phyloP scores from a whole-genome alignment of 2,329 filamentous ascomycete species.

The Sporothrix brasiliensis region DNA sequence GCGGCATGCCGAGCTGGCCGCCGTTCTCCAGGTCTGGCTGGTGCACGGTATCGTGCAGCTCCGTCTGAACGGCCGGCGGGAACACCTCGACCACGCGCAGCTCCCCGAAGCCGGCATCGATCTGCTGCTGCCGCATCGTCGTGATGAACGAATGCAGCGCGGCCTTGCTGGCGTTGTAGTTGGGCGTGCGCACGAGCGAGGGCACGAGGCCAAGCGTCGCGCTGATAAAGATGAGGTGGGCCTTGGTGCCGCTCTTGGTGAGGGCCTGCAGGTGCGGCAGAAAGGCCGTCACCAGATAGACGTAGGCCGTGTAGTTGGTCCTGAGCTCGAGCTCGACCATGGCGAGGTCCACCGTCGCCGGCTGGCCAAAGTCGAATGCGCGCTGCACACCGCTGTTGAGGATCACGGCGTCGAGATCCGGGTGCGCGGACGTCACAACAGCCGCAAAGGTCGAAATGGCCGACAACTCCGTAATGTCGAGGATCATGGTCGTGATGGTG shows the following conservation, averaged over 20 bases:
- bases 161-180: slow-evolving; percentile 55
- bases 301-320: slow-evolving; percentile 51
- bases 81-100: slow-evolving; percentile 50
- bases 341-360: slow-evolving; percentile 46
- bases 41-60: slow-evolving; percentile 48
- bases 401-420: slow-evolving; percentile 55
- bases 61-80: slow-evolving; percentile 48
- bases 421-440: slow-evolving; percentile 44
- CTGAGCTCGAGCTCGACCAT: slow-evolving; percentile 48
- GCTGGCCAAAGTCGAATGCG: slow-evolving; percentile 49
- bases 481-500: slow-evolving; percentile 39
- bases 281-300: slow-evolving; percentile 50
- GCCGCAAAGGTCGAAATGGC: slow-evolving; percentile 43
- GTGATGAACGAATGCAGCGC: slow-evolving; percentile 52
- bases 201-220: slow-evolving; percentile 46
- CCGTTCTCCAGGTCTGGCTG: slow-evolving; percentile 50
- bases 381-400: slow-evolving; percentile 56
- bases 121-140: slow-evolving; percentile 51
- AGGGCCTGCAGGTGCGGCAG: slow-evolving; percentile 48
- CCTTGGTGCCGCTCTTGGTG: slow-evolving; percentile 8
- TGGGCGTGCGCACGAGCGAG: slow-evolving; percentile 47
- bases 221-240: slow-evolving; percentile 40
- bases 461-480: slow-evolving; percentile 49
- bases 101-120: slow-evolving; percentile 42
- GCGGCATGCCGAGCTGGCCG: slow-evolving; percentile 52